A percentile compares a stretch with the other conserved stretches of the same genome.
Evolutionary conservation across 2,329 filamentous ascomycete genomes (phyloP).

Genomic region (Colletotrichum chrysophilum): DNA sequence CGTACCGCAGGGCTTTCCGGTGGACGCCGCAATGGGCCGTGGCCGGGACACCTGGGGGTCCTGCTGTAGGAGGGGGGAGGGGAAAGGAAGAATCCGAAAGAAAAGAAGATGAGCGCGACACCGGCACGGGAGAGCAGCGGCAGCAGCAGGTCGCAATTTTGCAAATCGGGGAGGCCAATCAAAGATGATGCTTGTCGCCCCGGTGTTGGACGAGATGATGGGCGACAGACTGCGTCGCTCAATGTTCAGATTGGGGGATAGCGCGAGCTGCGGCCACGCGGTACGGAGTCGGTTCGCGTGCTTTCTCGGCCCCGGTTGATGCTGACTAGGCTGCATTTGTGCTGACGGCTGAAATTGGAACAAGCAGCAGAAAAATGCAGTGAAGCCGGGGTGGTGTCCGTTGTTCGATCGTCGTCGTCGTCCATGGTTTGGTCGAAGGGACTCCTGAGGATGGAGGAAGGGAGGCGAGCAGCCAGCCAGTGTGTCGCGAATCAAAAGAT

Average conservation of each 20-base stretch:
- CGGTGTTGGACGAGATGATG: constrained; percentile 3
- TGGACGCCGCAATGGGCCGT: not conserved
- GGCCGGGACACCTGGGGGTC: not conserved
- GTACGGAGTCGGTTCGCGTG: constrained; percentile 2
- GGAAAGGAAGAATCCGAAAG: not conserved
- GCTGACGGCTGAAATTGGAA: constrained; percentile 5
- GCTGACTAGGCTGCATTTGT: not conserved
- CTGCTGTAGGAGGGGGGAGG: not conserved
- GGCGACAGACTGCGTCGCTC: not conserved
- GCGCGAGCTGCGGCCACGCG: not conserved
- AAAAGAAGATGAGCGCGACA: not conserved
- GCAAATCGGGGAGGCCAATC: constrained; percentile 14
- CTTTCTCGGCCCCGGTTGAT: not conserved
- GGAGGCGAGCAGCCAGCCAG: not conserved
- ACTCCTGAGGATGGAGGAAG: not conserved
- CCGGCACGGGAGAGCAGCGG: not conserved
- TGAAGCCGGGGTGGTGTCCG: not conserved
- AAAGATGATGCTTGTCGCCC: not conserved
- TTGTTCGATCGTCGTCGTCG: not conserved
- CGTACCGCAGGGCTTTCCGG: not conserved
- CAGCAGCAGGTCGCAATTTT: not conserved
- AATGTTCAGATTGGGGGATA: constrained; percentile 3
- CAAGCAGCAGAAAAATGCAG: constrained; percentile 1
- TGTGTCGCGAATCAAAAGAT: not conserved
- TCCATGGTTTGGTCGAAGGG: not conserved